phyloP scores from a whole-genome alignment of 2,329 filamentous ascomycete genomes.

The Dactylonectria estremocensis region DNA sequence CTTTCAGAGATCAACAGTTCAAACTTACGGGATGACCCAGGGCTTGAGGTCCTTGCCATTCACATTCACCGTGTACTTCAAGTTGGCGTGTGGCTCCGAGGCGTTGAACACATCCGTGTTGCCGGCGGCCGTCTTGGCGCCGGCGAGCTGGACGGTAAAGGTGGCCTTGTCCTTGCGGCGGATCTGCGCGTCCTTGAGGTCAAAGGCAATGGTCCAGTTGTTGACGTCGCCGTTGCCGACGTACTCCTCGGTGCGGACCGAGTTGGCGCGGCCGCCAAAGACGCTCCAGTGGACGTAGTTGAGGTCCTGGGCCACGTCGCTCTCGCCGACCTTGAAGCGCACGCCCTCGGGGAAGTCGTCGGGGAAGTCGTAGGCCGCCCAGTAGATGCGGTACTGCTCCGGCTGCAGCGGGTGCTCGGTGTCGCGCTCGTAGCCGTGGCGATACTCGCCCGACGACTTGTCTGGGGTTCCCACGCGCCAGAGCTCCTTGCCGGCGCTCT shows the following conservation, averaged over 20 bases:
- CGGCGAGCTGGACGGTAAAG: constrained; percentile 75
- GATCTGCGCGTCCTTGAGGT: constrained; percentile 60
- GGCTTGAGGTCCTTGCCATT: constrained; percentile 62
- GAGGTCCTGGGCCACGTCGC: constrained; percentile 63
- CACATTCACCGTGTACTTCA: constrained; percentile 63
- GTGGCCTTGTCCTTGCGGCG: constrained; percentile 63
- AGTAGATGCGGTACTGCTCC: constrained; percentile 74
- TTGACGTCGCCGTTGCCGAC: constrained; percentile 63
- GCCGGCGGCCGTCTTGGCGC: constrained; percentile 72
- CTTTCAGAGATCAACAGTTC: not conserved
- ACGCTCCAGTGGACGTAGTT: constrained; percentile 79
- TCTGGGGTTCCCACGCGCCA: constrained; percentile 76
- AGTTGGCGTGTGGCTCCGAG: constrained; percentile 66
- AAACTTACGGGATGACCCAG: constrained; percentile 69
- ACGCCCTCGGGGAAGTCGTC: constrained; percentile 73
- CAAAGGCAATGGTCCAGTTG: constrained; percentile 73
- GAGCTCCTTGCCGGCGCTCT: constrained; percentile 70
- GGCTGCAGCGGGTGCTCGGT: constrained; percentile 65
- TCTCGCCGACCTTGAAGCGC: constrained; percentile 69
- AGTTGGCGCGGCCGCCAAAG: constrained; percentile 70
- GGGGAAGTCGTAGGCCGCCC: constrained; percentile 71
- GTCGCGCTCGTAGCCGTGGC: constrained; percentile 68
- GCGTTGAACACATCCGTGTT: constrained; percentile 72
- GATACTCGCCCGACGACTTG: constrained; percentile 73
- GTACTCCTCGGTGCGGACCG: constrained; percentile 59